Conservation (phyloP, 371 early-diverging fungal species). For the Rhizopus microsporus region DNA sequence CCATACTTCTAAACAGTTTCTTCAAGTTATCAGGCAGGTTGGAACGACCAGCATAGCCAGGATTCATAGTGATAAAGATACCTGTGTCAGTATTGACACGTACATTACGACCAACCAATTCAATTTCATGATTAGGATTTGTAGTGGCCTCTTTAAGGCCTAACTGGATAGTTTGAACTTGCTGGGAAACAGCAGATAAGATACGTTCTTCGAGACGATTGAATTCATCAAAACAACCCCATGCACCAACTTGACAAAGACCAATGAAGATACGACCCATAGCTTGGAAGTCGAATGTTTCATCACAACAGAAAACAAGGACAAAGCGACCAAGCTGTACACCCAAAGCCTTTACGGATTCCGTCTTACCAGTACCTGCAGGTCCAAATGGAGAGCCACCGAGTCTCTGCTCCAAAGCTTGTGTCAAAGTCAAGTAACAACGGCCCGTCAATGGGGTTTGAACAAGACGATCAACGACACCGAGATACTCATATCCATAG, state of each 20-base stretch:
- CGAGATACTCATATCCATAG: conserved; percentile 98
- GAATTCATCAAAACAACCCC: conserved; percentile 99
- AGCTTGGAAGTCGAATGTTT: conserved; percentile 98
- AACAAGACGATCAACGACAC: conserved; percentile 94
- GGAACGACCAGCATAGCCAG: conserved; percentile 98
- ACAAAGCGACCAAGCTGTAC: conserved; percentile 95
- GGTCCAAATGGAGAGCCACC: conserved; percentile 98
- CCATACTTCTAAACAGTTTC: conserved; percentile 97
- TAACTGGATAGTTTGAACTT: conserved; percentile 96
- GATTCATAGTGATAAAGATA: conserved; percentile 99
- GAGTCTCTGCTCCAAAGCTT: conserved; percentile 89
- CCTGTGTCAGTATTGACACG: conserved; percentile 88
- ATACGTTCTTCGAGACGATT: conserved; percentile 98
- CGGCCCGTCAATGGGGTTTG: conserved; percentile 98
- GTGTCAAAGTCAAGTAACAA: conserved; percentile 96
- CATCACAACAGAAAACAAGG: conserved; percentile 99
- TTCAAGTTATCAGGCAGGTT: conserved; percentile 98
- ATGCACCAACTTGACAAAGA: conserved; percentile 96
- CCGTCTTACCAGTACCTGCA: conserved; percentile 98
- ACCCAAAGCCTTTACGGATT: conserved; percentile 97
- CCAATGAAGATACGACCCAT: conserved; percentile 99
- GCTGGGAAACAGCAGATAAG: conserved; percentile 97
- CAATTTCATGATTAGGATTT: conserved; percentile 79
- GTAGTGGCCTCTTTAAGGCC: conserved; percentile 78
- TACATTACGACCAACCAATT: conserved; percentile 88